Conservation (phyloP, 371 early-diverging fungal genomes). For the Zopfochytrium polystomum region DNA sequence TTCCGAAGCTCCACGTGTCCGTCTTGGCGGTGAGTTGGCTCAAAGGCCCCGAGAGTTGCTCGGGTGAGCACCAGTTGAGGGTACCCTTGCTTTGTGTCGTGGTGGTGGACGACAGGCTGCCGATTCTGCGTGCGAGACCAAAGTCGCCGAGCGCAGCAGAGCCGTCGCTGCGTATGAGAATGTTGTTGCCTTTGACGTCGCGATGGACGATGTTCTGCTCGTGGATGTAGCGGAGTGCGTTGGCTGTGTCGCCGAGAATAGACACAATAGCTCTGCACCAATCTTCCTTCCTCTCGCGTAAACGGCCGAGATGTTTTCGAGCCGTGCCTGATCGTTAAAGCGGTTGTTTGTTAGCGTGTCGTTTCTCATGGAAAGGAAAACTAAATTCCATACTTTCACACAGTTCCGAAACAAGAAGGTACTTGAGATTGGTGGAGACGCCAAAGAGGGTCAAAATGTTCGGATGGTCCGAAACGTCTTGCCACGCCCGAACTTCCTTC, state of each 20-base stretch:
- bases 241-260: slow-evolving; percentile 52
- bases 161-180: slow-evolving; percentile 76
- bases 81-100: background rate
- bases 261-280: background rate
- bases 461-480: background rate
- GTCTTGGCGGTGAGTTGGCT: background rate
- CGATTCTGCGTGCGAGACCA: slow-evolving; percentile 45
- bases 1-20: slow-evolving; percentile 2
- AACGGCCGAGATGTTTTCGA: background rate
- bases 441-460: background rate
- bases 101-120: background rate
- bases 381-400: slow-evolving; percentile 1
- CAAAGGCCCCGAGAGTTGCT: background rate
- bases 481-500: slow-evolving; percentile 1
- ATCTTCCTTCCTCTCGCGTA: background rate
- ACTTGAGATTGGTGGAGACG: background rate
- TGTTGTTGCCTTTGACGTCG: slow-evolving; percentile 93
- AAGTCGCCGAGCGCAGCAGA: slow-evolving; percentile 92
- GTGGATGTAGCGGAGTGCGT: slow-evolving; percentile 88
- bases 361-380: background rate
- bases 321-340: background rate
- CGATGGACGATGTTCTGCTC: slow-evolving; percentile 86
- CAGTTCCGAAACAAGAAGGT: background rate
- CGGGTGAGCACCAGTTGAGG: slow-evolving; percentile 1
- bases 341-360: background rate